Base-by-base conservation (phyloP, 805 yeast genomes). In the Candida vaughaniae region DNA sequence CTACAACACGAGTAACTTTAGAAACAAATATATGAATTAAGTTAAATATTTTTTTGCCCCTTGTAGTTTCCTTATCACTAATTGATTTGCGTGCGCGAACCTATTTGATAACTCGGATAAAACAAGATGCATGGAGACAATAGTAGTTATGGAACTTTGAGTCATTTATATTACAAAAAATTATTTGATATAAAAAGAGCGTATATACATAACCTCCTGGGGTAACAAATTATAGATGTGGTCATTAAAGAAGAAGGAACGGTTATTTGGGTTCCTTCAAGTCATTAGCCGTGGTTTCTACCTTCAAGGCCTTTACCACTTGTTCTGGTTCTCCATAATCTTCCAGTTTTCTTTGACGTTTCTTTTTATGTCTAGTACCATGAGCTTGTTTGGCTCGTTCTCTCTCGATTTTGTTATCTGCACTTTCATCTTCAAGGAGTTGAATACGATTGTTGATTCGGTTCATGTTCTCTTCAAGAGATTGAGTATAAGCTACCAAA, bases 401-500 rank as follows among this genome's bases (percentile, higher is more conserved):
- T 9, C 42, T 15, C 22, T 46, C 44, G 12, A 46, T 46, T 16
- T 39, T 45, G 17, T 38, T 40, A 19, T 45, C 47, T 10, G 46
- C 51, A 28, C 47, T 45, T 16, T 51, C 56, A 20, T 52, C 60
- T 41, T 61, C 69, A 18, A 63, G 39, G 10, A 41, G 33, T 30
- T 50, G 45, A 18, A 64, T 36, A 22, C 68, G 33, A 12, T 51
- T 38, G 37, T 56, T 60, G 49, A 64, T 53, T 22, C 42, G 46
- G 26, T 30, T 41, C 33, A 64, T 40, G 27, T 45, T 54, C 8
- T 53, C 56, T 38, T 64, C 66, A n/a, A 65, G 45, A 1, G 51
- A 38, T 15, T 56, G 58, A 3, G 69, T 59, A 39, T 63, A 63
- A 4, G 48, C 43, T n/a, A 60, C 59, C 29, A 65, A 49, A 30